A percentile compares a stretch with the other conserved stretches of the same genome.
phyloP scores from a whole-genome alignment of 192 early-diverging fungal species.

The Rhizoclosmatium globosum region DNA sequence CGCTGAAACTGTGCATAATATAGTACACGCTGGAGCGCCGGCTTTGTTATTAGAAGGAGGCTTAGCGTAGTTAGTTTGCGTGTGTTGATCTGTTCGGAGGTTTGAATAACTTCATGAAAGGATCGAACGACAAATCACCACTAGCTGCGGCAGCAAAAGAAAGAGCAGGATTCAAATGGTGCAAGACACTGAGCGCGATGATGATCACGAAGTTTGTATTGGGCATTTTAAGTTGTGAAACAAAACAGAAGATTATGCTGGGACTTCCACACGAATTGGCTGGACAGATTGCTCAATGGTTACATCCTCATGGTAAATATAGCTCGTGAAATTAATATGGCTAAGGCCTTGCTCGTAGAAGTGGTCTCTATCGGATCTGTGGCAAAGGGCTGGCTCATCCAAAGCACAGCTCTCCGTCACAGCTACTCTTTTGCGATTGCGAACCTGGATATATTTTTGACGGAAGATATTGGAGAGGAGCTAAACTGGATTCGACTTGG shows the following conservation, averaged over 20 bases:
- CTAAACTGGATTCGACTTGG: not conserved
- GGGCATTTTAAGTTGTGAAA: not conserved
- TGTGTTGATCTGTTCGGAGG: not conserved
- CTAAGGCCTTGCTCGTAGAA: not conserved
- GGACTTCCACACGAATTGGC: not conserved
- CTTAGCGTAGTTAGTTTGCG: not conserved
- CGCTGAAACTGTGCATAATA: not conserved
- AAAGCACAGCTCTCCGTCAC: not conserved
- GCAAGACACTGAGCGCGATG: not conserved
- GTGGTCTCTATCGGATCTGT: not conserved
- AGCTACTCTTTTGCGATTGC: not conserved
- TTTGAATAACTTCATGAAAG: not conserved
- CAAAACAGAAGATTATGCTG: not conserved
- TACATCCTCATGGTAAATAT: not conserved
- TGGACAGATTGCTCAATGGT: not conserved
- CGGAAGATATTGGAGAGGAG: not conserved
- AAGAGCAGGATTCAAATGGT: not conserved
- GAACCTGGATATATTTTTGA: not conserved
- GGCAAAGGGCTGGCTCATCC: not conserved
- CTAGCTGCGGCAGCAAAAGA: not conserved
- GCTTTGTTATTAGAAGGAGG: not conserved
- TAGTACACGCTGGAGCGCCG: not conserved
- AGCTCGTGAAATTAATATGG: not conserved
- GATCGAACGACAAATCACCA: not conserved
- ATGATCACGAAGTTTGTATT: not conserved